Evolutionary conservation across 176 grass and related monocot genomes (phyloP).

Genomic region (Carex parvula): DNA sequence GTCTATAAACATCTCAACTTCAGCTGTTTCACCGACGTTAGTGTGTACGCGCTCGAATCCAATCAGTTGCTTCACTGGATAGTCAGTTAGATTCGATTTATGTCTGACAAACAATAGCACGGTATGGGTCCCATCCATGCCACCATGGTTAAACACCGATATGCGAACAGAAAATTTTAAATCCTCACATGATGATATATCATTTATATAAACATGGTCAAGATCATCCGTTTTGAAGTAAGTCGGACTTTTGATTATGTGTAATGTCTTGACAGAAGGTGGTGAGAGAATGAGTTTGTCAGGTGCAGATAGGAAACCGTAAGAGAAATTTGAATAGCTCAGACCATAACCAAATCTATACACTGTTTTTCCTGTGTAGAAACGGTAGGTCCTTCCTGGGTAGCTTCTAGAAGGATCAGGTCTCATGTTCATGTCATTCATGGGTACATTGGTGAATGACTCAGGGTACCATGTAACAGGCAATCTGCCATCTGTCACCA

Average conservation of each 20-base stretch:
- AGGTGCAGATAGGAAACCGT: constrained; percentile 50
- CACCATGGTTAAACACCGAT: constrained; percentile 50
- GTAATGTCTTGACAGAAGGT: constrained; percentile 20
- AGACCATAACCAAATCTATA: constrained; percentile 80
- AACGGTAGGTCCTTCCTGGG: constrained; percentile 84
- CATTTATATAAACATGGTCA: constrained; percentile 41
- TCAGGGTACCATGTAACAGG: constrained; percentile 83
- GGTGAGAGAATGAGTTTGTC: constrained; percentile 42
- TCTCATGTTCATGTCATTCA: constrained; percentile 92
- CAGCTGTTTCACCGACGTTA: constrained; percentile 26
- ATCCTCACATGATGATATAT: constrained; percentile 58
- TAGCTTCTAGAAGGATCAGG: constrained; percentile 58
- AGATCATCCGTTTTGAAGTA: constrained; percentile 42
- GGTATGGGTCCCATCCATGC: constrained; percentile 59
- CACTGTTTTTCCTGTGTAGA: constrained; percentile 74
- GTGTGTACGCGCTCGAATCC: constrained; percentile 62
- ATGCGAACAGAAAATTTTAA: constrained; percentile 53
- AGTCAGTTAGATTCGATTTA: constrained; percentile 33
- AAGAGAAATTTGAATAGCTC: constrained; percentile 74
- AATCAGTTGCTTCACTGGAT: constrained; percentile 65
- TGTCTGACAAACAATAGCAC: constrained; percentile 53
- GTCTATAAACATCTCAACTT: constrained; percentile 46
- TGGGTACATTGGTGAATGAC: constrained; percentile 69
- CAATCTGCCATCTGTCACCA: constrained; percentile 52
- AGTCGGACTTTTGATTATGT: constrained; percentile 31